phyloP scores from a whole-genome alignment of 2,329 filamentous ascomycete species.

The Botryosphaeria dothidea region DNA sequence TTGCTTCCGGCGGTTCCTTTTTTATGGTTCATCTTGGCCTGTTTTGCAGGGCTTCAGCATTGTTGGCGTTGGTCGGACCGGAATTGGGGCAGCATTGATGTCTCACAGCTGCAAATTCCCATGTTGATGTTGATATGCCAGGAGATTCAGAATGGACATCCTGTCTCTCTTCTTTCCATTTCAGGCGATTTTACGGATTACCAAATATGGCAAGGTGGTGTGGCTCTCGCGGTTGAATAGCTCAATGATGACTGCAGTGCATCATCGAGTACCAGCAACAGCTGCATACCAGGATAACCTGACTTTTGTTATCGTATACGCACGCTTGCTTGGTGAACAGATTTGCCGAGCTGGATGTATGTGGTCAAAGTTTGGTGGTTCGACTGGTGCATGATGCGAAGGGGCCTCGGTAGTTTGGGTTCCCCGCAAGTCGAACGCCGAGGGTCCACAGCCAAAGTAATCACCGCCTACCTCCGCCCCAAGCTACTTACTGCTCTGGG shows the following conservation, averaged over 20 bases:
- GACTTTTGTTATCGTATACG: neutral
- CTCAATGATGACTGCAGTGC: neutral
- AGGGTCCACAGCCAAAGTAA: constrained; percentile 10
- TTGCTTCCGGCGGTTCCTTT: neutral
- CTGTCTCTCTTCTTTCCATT: neutral
- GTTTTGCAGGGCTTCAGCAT: neutral
- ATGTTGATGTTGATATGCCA: too few relatives aligned
- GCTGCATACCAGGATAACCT: neutral
- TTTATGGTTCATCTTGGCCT: neutral
- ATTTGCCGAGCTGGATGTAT: neutral
- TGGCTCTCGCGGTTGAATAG: too few relatives aligned
- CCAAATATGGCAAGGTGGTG: neutral
- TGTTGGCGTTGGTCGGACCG: constrained; percentile 10
- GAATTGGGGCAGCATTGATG: neutral
- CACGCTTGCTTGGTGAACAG: too few relatives aligned
- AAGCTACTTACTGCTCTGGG: constrained; percentile 15
- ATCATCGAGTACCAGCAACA: neutral
- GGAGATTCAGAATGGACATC: too few relatives aligned
- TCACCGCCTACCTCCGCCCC: constrained; percentile 2
- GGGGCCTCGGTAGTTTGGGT: constrained; percentile 12
- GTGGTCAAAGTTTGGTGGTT: neutral
- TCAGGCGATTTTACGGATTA: neutral
- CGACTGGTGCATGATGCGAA: constrained; percentile 1
- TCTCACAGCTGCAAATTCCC: neutral
- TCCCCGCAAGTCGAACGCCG: constrained; percentile 7